Evolutionary conservation across 306 rosid genomes (phyloP), one percentile per base, ranked within the genome.

Genomic region (Cicer bijugum): DNA sequence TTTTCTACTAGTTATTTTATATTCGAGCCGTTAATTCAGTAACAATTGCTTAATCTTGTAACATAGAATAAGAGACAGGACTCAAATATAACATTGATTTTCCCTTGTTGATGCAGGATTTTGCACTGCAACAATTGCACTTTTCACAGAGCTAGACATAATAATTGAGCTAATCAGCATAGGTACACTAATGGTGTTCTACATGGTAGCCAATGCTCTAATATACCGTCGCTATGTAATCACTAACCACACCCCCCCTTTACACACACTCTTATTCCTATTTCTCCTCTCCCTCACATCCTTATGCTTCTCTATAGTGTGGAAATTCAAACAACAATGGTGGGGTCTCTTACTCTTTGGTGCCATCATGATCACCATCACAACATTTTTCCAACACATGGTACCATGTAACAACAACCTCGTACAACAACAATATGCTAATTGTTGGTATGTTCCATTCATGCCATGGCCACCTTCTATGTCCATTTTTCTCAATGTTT

Each of bases 401-500:
- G 81, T 84, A 7, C 92, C 88, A 53, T 66, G 67, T 43, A 37
- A 7, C 61, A 70, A 67, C 28, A 37, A 8, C 70, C 67, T 59
- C 4, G 12, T 38, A 7, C 66, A 80, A 19, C 35, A 52, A 35
- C 38, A 37, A 33, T 12, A 82, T 74, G 65, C 44, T 33, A 42
- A 33, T 33, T 12, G 65, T 16, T 93, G 98, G 98, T 82, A 80
- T 28, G 92, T 93, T 46, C 98, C 97, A 0, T 82, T 84, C 67
- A 93, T 93, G 98, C 98, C 98, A 5, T 94, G 97, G 98, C 96
- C 96, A 28, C 86, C 98, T 2, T 81, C 91, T 3, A 59, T 88
- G 15, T 91, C 98, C 20, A 85, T 94, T 50, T 88, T 84, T 81
- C 96, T 94, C 1, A 94, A 91, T 75, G 82, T 89, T 16, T 94